Percentiles rank a stretch among this genome's conserved stretches.
phyloP scores from a whole-genome alignment of 139 green algal genomes.

The Closterium sp. region DNA sequence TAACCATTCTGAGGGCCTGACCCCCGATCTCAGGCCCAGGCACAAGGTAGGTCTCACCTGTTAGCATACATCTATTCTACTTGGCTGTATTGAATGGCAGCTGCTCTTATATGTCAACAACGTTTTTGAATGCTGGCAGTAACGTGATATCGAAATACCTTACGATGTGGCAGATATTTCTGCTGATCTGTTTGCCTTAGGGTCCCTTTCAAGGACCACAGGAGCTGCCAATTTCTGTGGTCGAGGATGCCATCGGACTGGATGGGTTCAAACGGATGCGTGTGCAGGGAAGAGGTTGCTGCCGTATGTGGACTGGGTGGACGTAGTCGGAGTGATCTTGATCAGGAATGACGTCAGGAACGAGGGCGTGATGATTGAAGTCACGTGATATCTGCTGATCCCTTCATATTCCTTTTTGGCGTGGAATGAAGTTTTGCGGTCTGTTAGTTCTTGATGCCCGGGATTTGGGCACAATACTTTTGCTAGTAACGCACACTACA shows the following conservation, averaged over 20 bases:
- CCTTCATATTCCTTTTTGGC: not conserved
- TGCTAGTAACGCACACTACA: too few species aligned
- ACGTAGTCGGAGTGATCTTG: not conserved
- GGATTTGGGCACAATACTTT: too few species aligned
- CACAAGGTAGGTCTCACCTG: too few species aligned
- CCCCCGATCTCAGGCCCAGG: too few species aligned
- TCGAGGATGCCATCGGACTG: not conserved
- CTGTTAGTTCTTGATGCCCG: too few species aligned
- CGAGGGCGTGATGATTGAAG: not conserved
- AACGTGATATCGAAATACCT: not conserved
- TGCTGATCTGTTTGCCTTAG: not conserved
- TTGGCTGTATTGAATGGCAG: too few species aligned
- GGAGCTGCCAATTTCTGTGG: not conserved
- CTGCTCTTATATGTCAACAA: too few species aligned
- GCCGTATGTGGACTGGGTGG: not conserved
- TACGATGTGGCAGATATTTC: not conserved
- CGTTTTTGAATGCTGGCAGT: too few species aligned
- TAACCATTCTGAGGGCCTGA: too few species aligned
- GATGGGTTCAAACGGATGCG: not conserved
- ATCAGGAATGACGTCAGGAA: not conserved
- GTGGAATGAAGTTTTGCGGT: not conserved
- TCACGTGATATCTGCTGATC: not conserved
- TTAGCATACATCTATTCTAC: too few species aligned
- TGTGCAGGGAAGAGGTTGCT: not conserved
- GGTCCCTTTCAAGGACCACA: not conserved